Evolutionary conservation across 1,139 yeast genomes (phyloP).

Genomic region (Suhomyces guaymorum): DNA sequence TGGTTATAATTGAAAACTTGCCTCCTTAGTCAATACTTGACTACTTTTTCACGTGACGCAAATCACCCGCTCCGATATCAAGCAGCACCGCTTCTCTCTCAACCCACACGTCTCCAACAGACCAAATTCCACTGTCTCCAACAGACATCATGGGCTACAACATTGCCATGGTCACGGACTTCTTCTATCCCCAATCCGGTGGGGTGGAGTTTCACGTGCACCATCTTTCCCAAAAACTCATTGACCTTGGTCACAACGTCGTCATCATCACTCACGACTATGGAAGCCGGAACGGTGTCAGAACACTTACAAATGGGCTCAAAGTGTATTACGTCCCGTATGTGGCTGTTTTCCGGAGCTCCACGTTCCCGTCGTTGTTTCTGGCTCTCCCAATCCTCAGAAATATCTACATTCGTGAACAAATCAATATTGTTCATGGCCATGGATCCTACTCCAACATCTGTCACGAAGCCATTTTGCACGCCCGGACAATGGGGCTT

Average conservation of each 20-base stretch:
- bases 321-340: constrained; percentile 92
- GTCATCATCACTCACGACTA: constrained; percentile 87
- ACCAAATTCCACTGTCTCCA: constrained; percentile 6
- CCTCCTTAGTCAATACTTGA: too few species aligned
- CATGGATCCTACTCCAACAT: constrained; percentile 88
- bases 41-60: too few species aligned
- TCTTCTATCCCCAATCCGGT: constrained; percentile 97
- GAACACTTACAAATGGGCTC: constrained; percentile 83
- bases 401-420: constrained; percentile 81
- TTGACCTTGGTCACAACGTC: constrained; percentile 88
- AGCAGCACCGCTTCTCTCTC: background rate
- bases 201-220: constrained; percentile 96
- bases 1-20: too few species aligned
- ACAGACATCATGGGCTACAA: constrained; percentile 28
- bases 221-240: constrained; percentile 74
- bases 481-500: constrained; percentile 90
- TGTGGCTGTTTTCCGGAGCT: constrained; percentile 73
- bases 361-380: constrained; percentile 87
- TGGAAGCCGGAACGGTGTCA: constrained; percentile 75
- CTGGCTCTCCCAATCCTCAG: constrained; percentile 83
- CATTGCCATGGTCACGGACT: constrained; percentile 88
- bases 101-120: constrained; percentile 6
- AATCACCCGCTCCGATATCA: too few species aligned
- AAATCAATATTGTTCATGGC: constrained; percentile 88
- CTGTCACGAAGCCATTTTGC: constrained; percentile 88